phyloP scores from a whole-genome alignment of 2,329 filamentous ascomycete species.

The Trichoderma sp. region DNA sequence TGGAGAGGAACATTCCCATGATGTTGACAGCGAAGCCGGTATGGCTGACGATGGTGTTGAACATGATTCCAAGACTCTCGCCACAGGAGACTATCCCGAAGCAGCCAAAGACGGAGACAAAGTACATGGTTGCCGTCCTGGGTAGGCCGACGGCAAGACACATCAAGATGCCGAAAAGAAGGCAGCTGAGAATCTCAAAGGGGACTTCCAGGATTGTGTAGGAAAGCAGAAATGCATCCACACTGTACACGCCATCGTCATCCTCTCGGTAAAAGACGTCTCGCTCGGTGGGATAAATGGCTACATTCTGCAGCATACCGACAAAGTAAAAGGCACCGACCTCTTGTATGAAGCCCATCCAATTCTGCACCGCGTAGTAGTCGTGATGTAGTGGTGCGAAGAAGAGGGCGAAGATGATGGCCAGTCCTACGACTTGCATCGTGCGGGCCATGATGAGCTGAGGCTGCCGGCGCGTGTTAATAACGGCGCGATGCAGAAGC shows the following conservation, averaged over 20 bases:
- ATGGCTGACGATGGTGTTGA: conserved; percentile 73
- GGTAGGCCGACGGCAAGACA: conserved; percentile 67
- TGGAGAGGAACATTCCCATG: conserved; percentile 67
- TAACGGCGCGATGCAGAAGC: conserved; percentile 64
- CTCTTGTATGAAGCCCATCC: conserved; percentile 72
- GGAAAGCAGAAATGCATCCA: conserved; percentile 68
- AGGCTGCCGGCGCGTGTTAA: conserved; percentile 70
- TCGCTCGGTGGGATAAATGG: conserved; percentile 69
- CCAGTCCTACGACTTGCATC: conserved; percentile 67
- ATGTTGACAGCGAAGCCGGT: conserved; percentile 76
- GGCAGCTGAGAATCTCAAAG: conserved; percentile 65
- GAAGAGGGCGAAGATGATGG: conserved; percentile 64
- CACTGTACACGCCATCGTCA: conserved; percentile 69
- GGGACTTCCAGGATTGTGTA: conserved; percentile 72
- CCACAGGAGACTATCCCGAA: conserved; percentile 76
- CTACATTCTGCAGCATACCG: conserved; percentile 78
- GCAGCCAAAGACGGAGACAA: conserved; percentile 66
- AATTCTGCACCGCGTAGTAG: conserved; percentile 69
- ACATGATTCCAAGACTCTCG: conserved; percentile 75
- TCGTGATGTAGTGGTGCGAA: conserved; percentile 70
- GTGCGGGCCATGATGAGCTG: conserved; percentile 63
- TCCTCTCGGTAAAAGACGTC: conserved; percentile 78
- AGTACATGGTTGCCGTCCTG: conserved; percentile 64
- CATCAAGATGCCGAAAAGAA: conserved; percentile 66
- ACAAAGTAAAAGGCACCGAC: conserved; percentile 72